Conservation (phyloP, 805 yeast genomes). For the Kuraishia borneana region DNA sequence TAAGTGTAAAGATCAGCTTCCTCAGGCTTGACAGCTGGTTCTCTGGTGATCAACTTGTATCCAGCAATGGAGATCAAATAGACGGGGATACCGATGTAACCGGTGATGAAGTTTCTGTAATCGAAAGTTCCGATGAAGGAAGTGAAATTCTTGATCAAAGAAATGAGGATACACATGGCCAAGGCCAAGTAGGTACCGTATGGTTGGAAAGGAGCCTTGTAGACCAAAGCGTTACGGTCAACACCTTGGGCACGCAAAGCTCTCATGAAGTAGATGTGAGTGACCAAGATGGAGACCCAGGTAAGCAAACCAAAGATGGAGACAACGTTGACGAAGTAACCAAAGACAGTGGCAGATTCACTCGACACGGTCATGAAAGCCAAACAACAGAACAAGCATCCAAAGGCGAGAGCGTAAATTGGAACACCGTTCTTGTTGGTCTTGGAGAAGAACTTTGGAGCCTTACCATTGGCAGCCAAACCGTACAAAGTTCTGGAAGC, state of each 20-base stretch:
- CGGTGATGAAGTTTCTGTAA: slow-evolving; percentile 62
- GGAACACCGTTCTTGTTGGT: slow-evolving; percentile 70
- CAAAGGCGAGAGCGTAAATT: slow-evolving; percentile 37
- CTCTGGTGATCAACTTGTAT: slow-evolving; percentile 43
- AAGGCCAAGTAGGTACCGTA: slow-evolving; percentile 55
- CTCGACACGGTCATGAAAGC: slow-evolving; percentile 62
- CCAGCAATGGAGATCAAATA: slow-evolving; percentile 44
- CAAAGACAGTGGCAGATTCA: slow-evolving; percentile 45
- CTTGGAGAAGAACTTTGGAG: slow-evolving; percentile 55
- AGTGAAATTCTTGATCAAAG: slow-evolving; percentile 60
- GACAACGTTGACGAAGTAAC: slow-evolving; percentile 64
- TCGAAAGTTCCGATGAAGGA: slow-evolving; percentile 55
- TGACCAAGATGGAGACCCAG: slow-evolving; percentile 61
- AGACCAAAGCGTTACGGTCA: slow-evolving; percentile 43
- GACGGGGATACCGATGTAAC: slow-evolving; percentile 67
- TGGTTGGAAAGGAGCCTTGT: slow-evolving; percentile 59
- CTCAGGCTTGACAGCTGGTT: slow-evolving; percentile 34
- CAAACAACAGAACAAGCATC: slow-evolving; percentile 45
- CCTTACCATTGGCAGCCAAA: slow-evolving; percentile 61
- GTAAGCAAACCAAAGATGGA: slow-evolving; percentile 67
- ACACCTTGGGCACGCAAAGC: slow-evolving; percentile 63
- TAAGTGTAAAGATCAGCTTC: slow-evolving; percentile 54
- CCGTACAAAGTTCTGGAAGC: slow-evolving; percentile 70
- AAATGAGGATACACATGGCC: slow-evolving; percentile 37
- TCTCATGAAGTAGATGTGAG: slow-evolving; percentile 53